Base-by-base conservation (phyloP, 768 basidiomycete genomes). In the Panellus pusillus region DNA sequence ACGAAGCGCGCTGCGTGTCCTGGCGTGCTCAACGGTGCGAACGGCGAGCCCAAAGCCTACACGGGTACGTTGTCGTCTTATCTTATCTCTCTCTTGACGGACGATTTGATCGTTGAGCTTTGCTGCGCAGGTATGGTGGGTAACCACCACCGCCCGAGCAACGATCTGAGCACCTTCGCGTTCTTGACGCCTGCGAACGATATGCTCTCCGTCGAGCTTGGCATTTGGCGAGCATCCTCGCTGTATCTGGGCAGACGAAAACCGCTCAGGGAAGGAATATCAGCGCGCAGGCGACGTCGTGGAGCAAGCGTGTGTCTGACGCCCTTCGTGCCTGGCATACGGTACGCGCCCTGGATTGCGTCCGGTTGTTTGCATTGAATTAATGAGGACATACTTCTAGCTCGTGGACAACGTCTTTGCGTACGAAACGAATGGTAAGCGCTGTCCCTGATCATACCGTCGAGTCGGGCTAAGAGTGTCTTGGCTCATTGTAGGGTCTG, bases 161-260 rank as follows among this genome's bases (percentile, higher is more conserved):
- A 91, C 63, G 89, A 91, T 64, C 66, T 89, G 38, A 84, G 82
- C 57, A 70, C 77, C 27, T 91, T 83, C 59, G 88, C n/a, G n/a
- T n/a, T n/a, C n/a, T n/a, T n/a, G n/a, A n/a, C n/a, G n/a, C n/a
- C n/a, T n/a, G n/a, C n/a, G 8, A 91, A 91, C 68, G 89, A 88
- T 8, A 89, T 91, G 87, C 73, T 91, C 49, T 87, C 83, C 52
- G 86, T 91, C 14, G 88, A 91, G 64, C 68, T 90, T 40, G 69
- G 62, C 73, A 89, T 61, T 65, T 91, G 27, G 86, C 83, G 0
- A 68, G 74, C 13, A 74, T 91, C 19, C 71, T 91, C 40, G 43
- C 42, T 3, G 14, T 12, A 8, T 53, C 50, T 2, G 51, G 51
- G 0, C 54, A 60, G 18, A 19, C 43, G 0, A 53, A 28, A 82